A percentile compares a stretch with the other conserved stretches of the same genome.
phyloP scores from a whole-genome alignment of 2,329 filamentous ascomycete species.

The Fusarium subglutinans region DNA sequence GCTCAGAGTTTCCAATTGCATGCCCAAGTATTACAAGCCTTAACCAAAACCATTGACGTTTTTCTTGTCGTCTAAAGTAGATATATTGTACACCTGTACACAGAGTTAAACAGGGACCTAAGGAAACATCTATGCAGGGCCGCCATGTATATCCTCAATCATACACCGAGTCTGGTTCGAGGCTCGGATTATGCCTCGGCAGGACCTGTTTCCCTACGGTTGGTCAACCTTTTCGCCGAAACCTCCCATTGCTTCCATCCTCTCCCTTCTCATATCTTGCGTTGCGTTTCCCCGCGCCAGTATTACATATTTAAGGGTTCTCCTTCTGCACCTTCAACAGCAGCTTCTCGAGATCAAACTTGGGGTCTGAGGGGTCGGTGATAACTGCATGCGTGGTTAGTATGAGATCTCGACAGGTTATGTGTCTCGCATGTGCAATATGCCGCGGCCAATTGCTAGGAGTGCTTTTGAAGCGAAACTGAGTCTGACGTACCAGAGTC shows the following conservation, averaged over 20 bases:
- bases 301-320: constrained; percentile 55
- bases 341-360: constrained; percentile 92
- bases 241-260: constrained; percentile 41
- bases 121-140: constrained; percentile 62
- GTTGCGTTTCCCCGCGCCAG: constrained; percentile 20
- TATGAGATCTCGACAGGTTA: background rate
- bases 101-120: constrained; percentile 54
- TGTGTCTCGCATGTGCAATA: background rate
- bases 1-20: background rate
- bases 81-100: constrained; percentile 66
- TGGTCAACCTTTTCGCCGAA: constrained; percentile 40
- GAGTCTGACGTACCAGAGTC: constrained; percentile 45
- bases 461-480: constrained; percentile 3
- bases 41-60: constrained; percentile 35
- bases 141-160: constrained; percentile 53
- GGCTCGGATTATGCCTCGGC: constrained; percentile 42
- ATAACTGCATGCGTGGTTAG: constrained; percentile 45
- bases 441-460: constrained; percentile 22
- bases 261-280: constrained; percentile 40
- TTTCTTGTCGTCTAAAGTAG: constrained; percentile 56
- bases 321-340: constrained; percentile 70
- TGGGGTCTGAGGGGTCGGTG: constrained; percentile 79
- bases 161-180: constrained; percentile 49
- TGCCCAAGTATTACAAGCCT: constrained; percentile 13
- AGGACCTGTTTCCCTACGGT: constrained; percentile 38